Percentiles rank a stretch among this genome's conserved stretches.
Conservation (phyloP, 805 yeast genomes). For the Candida nanaspora region DNA sequence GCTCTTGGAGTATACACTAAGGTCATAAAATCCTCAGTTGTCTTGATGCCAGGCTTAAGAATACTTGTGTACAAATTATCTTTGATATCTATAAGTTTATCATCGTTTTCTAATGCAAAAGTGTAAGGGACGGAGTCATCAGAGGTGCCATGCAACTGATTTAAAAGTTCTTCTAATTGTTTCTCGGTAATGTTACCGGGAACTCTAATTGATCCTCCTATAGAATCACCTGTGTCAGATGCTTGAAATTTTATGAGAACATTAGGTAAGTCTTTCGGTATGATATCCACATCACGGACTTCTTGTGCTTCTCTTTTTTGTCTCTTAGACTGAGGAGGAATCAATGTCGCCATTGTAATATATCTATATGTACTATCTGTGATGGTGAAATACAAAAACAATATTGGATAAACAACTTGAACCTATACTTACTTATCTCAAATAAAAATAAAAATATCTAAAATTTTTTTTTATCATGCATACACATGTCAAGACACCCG, state of each 20-base stretch:
- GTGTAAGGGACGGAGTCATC: slow-evolving; percentile 90
- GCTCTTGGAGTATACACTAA: slow-evolving; percentile 92
- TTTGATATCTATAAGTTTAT: slow-evolving; percentile 60
- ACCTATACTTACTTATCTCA: no score
- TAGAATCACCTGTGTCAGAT: slow-evolving; percentile 80
- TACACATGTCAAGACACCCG: no score
- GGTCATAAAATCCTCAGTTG: slow-evolving; percentile 91
- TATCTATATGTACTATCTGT: no score
- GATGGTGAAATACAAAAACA: no score
- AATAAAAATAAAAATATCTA: no score
- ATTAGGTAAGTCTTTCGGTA: slow-evolving; percentile 78
- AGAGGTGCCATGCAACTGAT: slow-evolving; percentile 59
- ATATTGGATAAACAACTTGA: no score
- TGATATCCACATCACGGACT: slow-evolving; percentile 63
- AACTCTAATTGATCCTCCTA: slow-evolving; percentile 81
- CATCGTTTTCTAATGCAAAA: slow-evolving; percentile 56
- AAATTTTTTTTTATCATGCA: no score
- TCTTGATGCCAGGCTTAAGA: slow-evolving; percentile 75
- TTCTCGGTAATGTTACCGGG: slow-evolving; percentile 83
- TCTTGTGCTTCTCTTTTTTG: slow-evolving; percentile 79
- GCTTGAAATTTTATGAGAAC: slow-evolving; percentile 88
- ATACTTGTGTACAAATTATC: slow-evolving; percentile 75
- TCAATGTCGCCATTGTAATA: slow-evolving; percentile 70
- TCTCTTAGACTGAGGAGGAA: slow-evolving; percentile 91
- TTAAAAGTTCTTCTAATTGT: slow-evolving; percentile 83